Percentiles rank a stretch among this genome's conserved stretches.
phyloP scores from a whole-genome alignment of 2,329 filamentous ascomycete species.

The Cryphonectria nitschkei region DNA sequence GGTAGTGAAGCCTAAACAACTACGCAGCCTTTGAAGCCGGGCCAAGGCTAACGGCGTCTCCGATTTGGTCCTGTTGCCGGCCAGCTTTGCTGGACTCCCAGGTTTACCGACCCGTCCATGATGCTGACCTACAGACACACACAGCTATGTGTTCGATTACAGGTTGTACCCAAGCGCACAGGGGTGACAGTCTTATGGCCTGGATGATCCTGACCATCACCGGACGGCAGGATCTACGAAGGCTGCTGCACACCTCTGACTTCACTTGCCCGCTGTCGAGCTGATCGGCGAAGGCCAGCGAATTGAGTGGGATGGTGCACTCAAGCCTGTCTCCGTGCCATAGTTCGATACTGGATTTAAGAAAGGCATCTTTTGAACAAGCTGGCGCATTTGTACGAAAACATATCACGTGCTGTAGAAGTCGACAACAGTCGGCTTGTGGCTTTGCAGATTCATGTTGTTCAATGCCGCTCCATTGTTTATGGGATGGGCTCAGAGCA shows the following conservation, averaged over 20 bases:
- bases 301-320: neutral
- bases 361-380: neutral
- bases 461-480: constrained; percentile 39
- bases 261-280: neutral
- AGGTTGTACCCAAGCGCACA: neutral
- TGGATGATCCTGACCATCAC: neutral
- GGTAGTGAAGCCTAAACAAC: neutral
- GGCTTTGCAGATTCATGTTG: constrained; percentile 10
- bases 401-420: neutral
- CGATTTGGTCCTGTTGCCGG: neutral
- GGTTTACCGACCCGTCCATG: neutral
- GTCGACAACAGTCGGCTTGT: neutral
- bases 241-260: neutral
- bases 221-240: neutral
- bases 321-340: neutral
- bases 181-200: neutral
- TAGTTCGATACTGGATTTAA: neutral
- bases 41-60: neutral
- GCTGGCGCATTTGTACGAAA: neutral
- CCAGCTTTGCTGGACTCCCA: neutral
- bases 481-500: constrained; percentile 40
- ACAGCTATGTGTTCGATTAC: neutral
- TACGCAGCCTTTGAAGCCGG: neutral
- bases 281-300: neutral
- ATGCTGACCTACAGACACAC: neutral